These are phyloP conservation scores for Chrysopogon serrulatus DNA, from an alignment of 176 grass and related monocot genomes.

Conservation along the genomic window DNA sequence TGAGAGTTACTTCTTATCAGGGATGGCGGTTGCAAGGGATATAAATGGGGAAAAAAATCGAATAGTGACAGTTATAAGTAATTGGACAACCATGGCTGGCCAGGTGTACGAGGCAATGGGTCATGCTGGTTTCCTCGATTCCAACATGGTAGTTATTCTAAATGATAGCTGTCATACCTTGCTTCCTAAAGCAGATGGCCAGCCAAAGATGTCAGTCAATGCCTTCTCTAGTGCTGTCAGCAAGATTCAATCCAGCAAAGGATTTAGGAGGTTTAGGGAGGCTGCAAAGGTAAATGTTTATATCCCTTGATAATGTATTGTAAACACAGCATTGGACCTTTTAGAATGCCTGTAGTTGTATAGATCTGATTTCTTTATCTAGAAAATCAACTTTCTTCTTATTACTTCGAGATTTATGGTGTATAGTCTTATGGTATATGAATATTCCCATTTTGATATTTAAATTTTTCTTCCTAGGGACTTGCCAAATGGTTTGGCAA, in stretches of 20 bases:
- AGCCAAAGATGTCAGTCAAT: slow-evolving; percentile 52
- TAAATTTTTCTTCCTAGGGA: slow-evolving; percentile 36
- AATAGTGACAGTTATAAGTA: slow-evolving; percentile 74
- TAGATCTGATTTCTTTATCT: neutral
- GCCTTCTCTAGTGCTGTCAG: slow-evolving; percentile 67
- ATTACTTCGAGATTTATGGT: slow-evolving; percentile 1
- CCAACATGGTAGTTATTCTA: slow-evolving; percentile 84
- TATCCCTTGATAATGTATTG: neutral
- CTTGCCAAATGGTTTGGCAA: slow-evolving; percentile 80
- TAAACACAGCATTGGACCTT: neutral
- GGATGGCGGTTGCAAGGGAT: slow-evolving; percentile 78
- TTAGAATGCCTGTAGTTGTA: neutral
- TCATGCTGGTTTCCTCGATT: slow-evolving; percentile 73
- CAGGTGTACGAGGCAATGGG: slow-evolving; percentile 81
- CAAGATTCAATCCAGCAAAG: slow-evolving; percentile 79
- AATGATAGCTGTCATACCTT: slow-evolving; percentile 59
- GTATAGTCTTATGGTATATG: neutral
- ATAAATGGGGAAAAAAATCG: slow-evolving; percentile 63
- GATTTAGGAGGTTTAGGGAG: slow-evolving; percentile 72
- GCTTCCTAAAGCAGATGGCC: slow-evolving; percentile 46
- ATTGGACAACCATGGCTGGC: slow-evolving; percentile 80
- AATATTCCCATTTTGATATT: slow-evolving; percentile 1
- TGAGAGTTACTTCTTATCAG: slow-evolving; percentile 36
- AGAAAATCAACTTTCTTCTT: neutral
- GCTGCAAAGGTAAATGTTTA: slow-evolving; percentile 61